Conservation (phyloP, 2,329 filamentous ascomycete genomes). For the Raffaelea arxii region DNA sequence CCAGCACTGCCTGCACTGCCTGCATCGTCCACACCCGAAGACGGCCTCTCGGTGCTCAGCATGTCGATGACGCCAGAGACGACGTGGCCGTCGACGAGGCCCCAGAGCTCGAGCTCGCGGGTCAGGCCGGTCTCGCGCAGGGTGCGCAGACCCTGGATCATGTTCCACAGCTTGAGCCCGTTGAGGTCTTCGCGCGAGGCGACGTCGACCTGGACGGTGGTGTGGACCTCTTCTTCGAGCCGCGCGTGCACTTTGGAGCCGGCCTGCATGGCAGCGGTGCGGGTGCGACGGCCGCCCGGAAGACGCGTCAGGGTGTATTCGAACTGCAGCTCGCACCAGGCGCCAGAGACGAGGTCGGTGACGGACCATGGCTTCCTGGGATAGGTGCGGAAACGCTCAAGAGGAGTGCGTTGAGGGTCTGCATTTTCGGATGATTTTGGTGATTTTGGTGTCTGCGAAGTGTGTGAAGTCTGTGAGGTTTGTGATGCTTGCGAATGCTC, state of each 20-base stretch:
- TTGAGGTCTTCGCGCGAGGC: conserved; percentile 71
- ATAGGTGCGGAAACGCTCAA: conserved; percentile 68
- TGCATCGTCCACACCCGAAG: too few relatives aligned
- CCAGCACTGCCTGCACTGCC: too few relatives aligned
- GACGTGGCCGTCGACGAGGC: conserved; percentile 61
- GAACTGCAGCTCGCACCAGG: conserved; percentile 95
- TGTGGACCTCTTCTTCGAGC: conserved; percentile 79
- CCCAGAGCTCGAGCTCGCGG: conserved; percentile 77
- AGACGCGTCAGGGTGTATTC: conserved; percentile 73
- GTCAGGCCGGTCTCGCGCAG: conserved; percentile 62
- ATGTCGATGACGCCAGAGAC: conserved; percentile 89
- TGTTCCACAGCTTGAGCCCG: conserved; percentile 79
- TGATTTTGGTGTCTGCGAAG: not conserved
- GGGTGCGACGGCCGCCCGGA: conserved; percentile 60
- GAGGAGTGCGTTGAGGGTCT: conserved; percentile 39
- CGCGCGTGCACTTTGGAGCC: conserved; percentile 72
- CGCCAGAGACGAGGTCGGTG: conserved; percentile 76
- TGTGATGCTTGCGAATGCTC: not conserved
- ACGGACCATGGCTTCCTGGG: conserved; percentile 76
- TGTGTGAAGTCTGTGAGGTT: too few relatives aligned
- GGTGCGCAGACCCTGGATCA: conserved; percentile 74
- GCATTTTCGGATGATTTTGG: not conserved
- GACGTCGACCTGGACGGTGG: conserved; percentile 62
- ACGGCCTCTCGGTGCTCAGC: conserved; percentile 64
- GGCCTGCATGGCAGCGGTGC: conserved; percentile 73